Conservation (phyloP, 208 protist species). For the Trypanosoma mega region DNA sequence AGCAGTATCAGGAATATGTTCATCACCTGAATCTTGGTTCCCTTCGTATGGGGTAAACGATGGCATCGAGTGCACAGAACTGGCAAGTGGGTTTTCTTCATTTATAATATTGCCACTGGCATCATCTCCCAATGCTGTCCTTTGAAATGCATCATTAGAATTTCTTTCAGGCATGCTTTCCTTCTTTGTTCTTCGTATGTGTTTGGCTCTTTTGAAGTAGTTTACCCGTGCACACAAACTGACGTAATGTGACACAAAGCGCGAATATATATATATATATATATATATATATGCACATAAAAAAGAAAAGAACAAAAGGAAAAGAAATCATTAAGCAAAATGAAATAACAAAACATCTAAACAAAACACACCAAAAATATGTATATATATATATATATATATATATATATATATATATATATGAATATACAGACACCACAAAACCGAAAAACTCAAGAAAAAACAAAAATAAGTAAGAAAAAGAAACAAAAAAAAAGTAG, state of each 20-base stretch:
- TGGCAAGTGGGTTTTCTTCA: not conserved
- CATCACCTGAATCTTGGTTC: not conserved
- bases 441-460: not conserved
- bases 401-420: slow-evolving; percentile 2
- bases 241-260: too few relatives aligned
- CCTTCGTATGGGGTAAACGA: slow-evolving; percentile 11
- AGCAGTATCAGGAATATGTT: not conserved
- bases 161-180: too few relatives aligned
- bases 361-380: not conserved
- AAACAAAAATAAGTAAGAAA: not conserved
- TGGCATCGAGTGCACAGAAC: slow-evolving; percentile 12
- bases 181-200: too few relatives aligned
- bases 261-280: too few relatives aligned
- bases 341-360: not conserved
- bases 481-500: too few relatives aligned
- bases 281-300: too few relatives aligned
- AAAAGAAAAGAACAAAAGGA: too few relatives aligned
- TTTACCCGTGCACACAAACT: too few relatives aligned
- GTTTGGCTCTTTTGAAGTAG: too few relatives aligned
- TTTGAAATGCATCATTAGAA: too few relatives aligned
- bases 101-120: not conserved
- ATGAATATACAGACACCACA: not conserved
- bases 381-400: not conserved
- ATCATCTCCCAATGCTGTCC: slow-evolving; percentile 2
- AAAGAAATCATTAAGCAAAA: not conserved